A percentile compares a stretch with the other conserved stretches of the same genome.
These are phyloP conservation scores for Kwoniella europaea DNA, from an alignment of 768 basidiomycete genomes.

Conservation along the genomic window DNA sequence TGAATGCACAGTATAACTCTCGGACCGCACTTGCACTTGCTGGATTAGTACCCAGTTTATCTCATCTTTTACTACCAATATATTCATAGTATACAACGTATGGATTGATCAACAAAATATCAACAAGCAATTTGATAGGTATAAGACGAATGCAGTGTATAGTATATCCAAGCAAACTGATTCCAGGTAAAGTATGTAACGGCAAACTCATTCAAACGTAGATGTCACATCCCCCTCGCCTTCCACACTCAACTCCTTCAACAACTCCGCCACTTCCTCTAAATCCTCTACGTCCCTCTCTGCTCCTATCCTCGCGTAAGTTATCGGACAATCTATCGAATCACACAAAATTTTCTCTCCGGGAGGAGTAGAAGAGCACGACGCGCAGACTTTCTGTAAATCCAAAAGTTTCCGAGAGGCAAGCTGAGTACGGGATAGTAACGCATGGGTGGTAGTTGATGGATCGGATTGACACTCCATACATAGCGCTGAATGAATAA, in stretches of 20 bases:
- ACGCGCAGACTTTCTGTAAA: constrained; percentile 72
- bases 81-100: too few species aligned
- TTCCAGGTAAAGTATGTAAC: not conserved
- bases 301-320: constrained; percentile 71
- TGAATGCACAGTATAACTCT: not conserved
- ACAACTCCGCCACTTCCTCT: constrained; percentile 34
- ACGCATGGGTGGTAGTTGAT: constrained; percentile 65
- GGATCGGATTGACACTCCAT: constrained; percentile 65
- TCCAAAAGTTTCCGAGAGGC: constrained; percentile 66
- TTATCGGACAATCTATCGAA: constrained; percentile 83
- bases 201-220: not conserved
- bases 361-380: constrained; percentile 68
- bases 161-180: not conserved
- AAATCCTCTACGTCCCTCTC: constrained; percentile 56
- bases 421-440: constrained; percentile 65
- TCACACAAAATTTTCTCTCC: constrained; percentile 74
- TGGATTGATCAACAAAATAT: too few species aligned
- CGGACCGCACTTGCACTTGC: too few species aligned
- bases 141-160: too few species aligned
- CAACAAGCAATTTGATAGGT: too few species aligned
- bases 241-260: constrained; percentile 11
- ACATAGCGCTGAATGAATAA: constrained; percentile 63
- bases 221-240: not conserved
- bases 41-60: too few species aligned
- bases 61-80: too few species aligned